These are phyloP conservation scores for Pythium brachiatum DNA, from an alignment of 352 stramenopile species.

Conservation along the genomic window DNA sequence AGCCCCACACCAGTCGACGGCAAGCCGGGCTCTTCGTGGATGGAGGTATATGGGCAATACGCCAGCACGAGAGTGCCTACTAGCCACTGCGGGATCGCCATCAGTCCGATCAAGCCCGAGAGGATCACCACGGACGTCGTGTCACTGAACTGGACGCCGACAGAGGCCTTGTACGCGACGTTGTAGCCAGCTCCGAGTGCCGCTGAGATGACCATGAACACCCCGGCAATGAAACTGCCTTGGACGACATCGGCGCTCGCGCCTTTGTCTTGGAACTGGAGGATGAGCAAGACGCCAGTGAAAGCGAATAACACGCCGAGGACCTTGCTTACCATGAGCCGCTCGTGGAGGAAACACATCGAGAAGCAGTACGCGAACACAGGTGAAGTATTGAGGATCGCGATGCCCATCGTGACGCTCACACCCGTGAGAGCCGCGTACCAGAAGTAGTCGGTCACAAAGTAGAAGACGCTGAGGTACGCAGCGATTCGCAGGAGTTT, in stretches of 20 bases:
- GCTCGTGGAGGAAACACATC: slow-evolving; percentile 45
- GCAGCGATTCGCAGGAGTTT: slow-evolving; percentile 30
- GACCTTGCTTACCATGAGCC: slow-evolving; percentile 33
- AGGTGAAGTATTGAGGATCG: slow-evolving; percentile 52
- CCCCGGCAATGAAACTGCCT: slow-evolving; percentile 28
- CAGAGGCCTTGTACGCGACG: slow-evolving; percentile 32
- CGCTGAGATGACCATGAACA: slow-evolving; percentile 39
- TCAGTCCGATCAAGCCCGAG: slow-evolving; percentile 35
- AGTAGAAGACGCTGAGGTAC: slow-evolving; percentile 40
- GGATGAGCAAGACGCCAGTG: slow-evolving; percentile 38
- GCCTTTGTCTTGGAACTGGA: slow-evolving; percentile 32
- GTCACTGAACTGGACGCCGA: slow-evolving; percentile 38
- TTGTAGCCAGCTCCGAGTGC: slow-evolving; percentile 42
- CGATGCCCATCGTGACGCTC: slow-evolving; percentile 36
- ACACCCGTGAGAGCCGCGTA: slow-evolving; percentile 38
- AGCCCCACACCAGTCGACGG: slow-evolving; percentile 29
- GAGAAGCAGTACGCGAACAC: slow-evolving; percentile 68
- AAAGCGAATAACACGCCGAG: slow-evolving; percentile 37
- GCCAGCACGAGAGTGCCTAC: slow-evolving; percentile 35
- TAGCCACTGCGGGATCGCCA: slow-evolving; percentile 41
- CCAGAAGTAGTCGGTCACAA: slow-evolving; percentile 54
- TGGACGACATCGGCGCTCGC: slow-evolving; percentile 15
- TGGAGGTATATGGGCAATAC: slow-evolving; percentile 29
- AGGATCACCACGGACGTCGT: slow-evolving; percentile 43
- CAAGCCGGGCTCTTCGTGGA: slow-evolving; percentile 42